phyloP scores from a whole-genome alignment of 108 stramenopile genomes.

The Cyclotella sp. region DNA sequence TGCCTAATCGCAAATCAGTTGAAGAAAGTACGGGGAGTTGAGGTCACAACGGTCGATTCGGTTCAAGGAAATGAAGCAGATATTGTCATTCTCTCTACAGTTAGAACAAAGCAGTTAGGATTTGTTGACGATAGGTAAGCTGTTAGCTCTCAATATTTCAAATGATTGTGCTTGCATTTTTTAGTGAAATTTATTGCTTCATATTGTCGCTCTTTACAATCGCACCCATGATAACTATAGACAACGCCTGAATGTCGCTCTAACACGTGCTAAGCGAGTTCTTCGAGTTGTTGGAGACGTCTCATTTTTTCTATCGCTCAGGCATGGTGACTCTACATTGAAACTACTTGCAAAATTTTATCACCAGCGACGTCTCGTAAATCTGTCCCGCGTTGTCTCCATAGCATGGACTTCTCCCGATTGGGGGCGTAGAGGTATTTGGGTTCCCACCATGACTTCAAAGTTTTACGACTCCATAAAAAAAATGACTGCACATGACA shows the following conservation, averaged over 20 bases:
- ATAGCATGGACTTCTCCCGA: slow-evolving; percentile 8
- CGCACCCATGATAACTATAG: no score
- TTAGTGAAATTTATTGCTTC: no score
- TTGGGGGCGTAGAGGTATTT: neutral
- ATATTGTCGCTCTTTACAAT: no score
- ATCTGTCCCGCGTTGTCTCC: neutral
- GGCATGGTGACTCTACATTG: neutral
- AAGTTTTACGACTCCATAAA: slow-evolving; percentile 32
- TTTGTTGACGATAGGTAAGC: slow-evolving; percentile 72
- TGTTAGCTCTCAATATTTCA: no score
- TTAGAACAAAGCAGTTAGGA: slow-evolving; percentile 65
- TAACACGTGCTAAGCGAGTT: slow-evolving; percentile 75
- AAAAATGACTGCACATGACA: slow-evolving; percentile 11
- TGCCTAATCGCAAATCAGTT: neutral
- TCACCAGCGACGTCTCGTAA: neutral
- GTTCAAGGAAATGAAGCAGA: slow-evolving; percentile 73
- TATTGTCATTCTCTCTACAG: slow-evolving; percentile 56
- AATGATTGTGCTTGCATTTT: no score
- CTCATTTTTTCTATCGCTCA: neutral
- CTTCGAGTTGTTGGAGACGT: slow-evolving; percentile 61
- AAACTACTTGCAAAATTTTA: slow-evolving; percentile 5
- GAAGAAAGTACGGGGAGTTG: slow-evolving; percentile 17
- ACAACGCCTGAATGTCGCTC: slow-evolving; percentile 82
- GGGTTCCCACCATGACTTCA: slow-evolving; percentile 28
- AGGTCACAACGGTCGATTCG: slow-evolving; percentile 62